Percentiles rank a stretch among this genome's conserved stretches.
These are phyloP conservation scores for Mrakia gelida DNA, from an alignment of 768 basidiomycete genomes.

Conservation along the genomic window DNA sequence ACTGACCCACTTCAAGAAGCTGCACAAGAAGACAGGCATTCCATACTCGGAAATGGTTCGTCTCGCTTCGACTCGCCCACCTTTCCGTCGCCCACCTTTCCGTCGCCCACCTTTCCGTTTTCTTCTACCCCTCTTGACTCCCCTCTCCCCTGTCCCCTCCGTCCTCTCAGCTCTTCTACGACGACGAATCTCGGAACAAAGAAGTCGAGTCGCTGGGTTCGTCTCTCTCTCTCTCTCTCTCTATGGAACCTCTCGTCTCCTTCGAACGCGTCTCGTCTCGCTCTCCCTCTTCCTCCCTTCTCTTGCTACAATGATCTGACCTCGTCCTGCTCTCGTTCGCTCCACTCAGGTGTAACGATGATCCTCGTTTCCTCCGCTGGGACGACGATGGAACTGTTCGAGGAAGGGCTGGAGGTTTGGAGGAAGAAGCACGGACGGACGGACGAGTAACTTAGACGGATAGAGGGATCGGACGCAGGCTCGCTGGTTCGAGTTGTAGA, in stretches of 20 bases:
- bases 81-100: no score
- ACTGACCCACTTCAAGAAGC: conserved; percentile 68
- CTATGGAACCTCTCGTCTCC: not conserved
- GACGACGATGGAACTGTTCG: conserved; percentile 58
- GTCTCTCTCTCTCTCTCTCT: conserved; percentile 40
- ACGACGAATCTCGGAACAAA: conserved; percentile 62
- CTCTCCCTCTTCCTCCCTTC: not conserved
- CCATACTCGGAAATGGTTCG: conserved; percentile 74
- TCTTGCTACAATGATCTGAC: no score
- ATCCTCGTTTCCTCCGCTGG: conserved; percentile 60
- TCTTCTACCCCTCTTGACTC: not conserved
- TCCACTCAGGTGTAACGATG: conserved; percentile 69
- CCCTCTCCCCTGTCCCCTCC: not conserved
- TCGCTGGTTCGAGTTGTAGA: no score
- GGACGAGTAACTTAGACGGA: not conserved
- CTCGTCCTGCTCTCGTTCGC: no score
- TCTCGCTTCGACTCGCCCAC: no score
- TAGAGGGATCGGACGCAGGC: no score
- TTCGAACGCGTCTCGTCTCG: no score
- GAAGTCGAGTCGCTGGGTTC: conserved; percentile 54
- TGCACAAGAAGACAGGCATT: conserved; percentile 69
- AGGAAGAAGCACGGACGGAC: conserved; percentile 43
- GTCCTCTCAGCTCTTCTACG: conserved; percentile 55
- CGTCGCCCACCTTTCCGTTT: no score
- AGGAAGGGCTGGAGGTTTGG: conserved; percentile 70